Base-by-base conservation (phyloP, 2,329 filamentous ascomycete genomes). In the Leptographium wingfieldii region DNA sequence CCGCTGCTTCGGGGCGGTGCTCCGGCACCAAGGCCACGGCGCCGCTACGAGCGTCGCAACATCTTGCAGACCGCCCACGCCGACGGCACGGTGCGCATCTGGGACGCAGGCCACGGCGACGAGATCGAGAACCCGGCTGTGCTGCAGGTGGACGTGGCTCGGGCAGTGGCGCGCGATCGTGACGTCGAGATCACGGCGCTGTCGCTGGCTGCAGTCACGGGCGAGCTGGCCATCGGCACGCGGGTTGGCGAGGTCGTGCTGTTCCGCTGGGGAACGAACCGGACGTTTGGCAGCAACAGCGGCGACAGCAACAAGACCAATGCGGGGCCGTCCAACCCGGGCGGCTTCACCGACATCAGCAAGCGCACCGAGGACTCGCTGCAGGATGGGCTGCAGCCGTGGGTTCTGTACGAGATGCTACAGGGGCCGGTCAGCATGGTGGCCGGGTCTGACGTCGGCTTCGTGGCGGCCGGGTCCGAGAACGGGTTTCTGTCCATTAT, bases 61-160 rank as follows among this genome's bases (percentile, higher is more conserved):
- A 82, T 97, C 53, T 80, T 96, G 7, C 87, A 92, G 63, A 90
- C 89, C 5, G 87, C 90, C 0, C 92, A 99, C 70, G 90, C 87
- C 3, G 94, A 99, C 72, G 90, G 92, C 58, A 95, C 88, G 0
- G 78, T 99, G n/a, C 81, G 92, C 38, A 77, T 97, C 7, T 99
- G 92, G 91, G 94, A 99, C 72, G 83, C 87, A 25, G 94, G 94
- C 0, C 88, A 95, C 67, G 88, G 84, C 16, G 94, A 99, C 68
- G 90, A 96, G 67, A 88, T 99, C 57, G 94, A 99, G 71, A 97
- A 97, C 67, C 80, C 83, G 14, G 77, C 79, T 4, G 80, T 90
- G 58, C 75, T 97, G 29, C 92, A 99, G 73, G 84, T 95, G 6
- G 92, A 99, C 67, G 77, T 97, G 46, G 87, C 88, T 7, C 82